Evolutionary conservation across 805 yeast species (phyloP).

Genomic region (Candida easanensis): DNA sequence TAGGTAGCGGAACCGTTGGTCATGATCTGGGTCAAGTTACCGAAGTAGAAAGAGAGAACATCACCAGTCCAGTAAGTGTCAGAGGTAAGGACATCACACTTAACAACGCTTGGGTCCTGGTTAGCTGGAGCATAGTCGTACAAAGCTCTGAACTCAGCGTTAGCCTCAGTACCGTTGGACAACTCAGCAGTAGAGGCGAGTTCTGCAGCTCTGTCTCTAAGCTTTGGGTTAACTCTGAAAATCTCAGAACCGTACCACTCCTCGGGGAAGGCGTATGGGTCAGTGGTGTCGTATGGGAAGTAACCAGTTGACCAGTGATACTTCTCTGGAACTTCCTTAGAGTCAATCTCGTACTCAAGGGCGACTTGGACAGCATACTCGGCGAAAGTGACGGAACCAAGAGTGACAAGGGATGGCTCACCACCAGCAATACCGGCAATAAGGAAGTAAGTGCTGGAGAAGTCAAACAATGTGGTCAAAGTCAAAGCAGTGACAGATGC

Average conservation of each 20-base stretch:
- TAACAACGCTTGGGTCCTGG: slow-evolving; percentile 10
- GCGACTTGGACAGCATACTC: slow-evolving; percentile 17
- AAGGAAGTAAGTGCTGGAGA: slow-evolving; percentile 14
- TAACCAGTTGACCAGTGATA: slow-evolving; percentile 18
- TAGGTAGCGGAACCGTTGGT: slow-evolving; percentile 15
- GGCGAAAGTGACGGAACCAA: slow-evolving; percentile 17
- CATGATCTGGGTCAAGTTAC: slow-evolving; percentile 15
- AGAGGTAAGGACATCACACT: slow-evolving; percentile 14
- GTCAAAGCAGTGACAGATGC: slow-evolving; percentile 15
- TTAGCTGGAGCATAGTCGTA: slow-evolving; percentile 18
- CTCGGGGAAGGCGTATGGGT: slow-evolving; percentile 15
- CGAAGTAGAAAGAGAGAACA: slow-evolving; percentile 13
- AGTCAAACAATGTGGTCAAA: slow-evolving; percentile 12
- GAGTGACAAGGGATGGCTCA: slow-evolving; percentile 14
- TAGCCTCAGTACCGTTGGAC: slow-evolving; percentile 12
- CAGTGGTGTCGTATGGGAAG: slow-evolving; percentile 16
- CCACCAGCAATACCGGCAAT: slow-evolving; percentile 18
- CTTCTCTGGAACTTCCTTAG: slow-evolving; percentile 10
- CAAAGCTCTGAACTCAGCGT: slow-evolving; percentile 11
- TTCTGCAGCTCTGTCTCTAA: slow-evolving; percentile 14
- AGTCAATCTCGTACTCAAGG: slow-evolving; percentile 14
- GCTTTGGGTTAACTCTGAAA: slow-evolving; percentile 12
- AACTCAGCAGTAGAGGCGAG: slow-evolving; percentile 10
- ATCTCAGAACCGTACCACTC: slow-evolving; percentile 18
- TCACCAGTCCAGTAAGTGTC: slow-evolving; percentile 17